Evolutionary conservation across 805 yeast genomes (phyloP).

Genomic region (Wickerhamiella allomyrinae): DNA sequence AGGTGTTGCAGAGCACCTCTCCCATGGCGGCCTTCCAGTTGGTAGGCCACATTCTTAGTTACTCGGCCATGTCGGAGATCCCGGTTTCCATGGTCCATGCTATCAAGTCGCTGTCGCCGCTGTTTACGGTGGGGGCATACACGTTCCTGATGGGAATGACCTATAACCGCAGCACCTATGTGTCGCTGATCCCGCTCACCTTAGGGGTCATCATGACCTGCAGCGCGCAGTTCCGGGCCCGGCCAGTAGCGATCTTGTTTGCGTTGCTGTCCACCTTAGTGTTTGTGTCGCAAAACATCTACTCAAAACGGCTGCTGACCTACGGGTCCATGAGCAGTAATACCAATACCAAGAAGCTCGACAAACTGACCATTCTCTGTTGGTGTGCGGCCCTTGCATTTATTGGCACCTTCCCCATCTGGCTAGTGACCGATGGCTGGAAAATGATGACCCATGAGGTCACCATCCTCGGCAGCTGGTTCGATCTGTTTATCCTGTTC

Average conservation of each 20-base stretch:
- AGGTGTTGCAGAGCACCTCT: constrained; percentile 34
- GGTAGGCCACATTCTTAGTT: constrained; percentile 79
- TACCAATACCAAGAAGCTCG: constrained; percentile 34
- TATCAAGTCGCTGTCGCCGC: constrained; percentile 80
- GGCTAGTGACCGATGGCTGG: constrained; percentile 45
- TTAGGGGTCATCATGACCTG: constrained; percentile 66
- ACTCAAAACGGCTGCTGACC: constrained; percentile 70
- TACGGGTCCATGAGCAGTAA: constrained; percentile 9
- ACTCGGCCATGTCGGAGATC: constrained; percentile 78
- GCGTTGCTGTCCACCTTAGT: constrained; percentile 57
- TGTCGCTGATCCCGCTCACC: constrained; percentile 66
- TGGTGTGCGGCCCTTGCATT: constrained; percentile 69
- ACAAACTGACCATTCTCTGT: constrained; percentile 64
- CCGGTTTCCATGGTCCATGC: constrained; percentile 95
- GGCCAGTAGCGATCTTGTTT: constrained; percentile 47
- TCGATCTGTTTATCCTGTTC: constrained; percentile 35
- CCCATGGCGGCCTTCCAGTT: constrained; percentile 96
- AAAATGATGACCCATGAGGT: constrained; percentile 11
- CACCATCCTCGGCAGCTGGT: constrained; percentile 12
- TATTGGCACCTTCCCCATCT: constrained; percentile 56
- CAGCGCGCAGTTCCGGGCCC: constrained; percentile 30
- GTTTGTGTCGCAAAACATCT: constrained; percentile 76
- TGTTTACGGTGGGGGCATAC: constrained; percentile 73
- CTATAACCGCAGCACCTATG: constrained; percentile 54
- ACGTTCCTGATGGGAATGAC: constrained; percentile 41